A percentile compares a stretch with the other conserved stretches of the same genome.
Evolutionary conservation across 2,329 filamentous ascomycete genomes (phyloP).

Genomic region (Arthrobotrys pseudoclavata): DNA sequence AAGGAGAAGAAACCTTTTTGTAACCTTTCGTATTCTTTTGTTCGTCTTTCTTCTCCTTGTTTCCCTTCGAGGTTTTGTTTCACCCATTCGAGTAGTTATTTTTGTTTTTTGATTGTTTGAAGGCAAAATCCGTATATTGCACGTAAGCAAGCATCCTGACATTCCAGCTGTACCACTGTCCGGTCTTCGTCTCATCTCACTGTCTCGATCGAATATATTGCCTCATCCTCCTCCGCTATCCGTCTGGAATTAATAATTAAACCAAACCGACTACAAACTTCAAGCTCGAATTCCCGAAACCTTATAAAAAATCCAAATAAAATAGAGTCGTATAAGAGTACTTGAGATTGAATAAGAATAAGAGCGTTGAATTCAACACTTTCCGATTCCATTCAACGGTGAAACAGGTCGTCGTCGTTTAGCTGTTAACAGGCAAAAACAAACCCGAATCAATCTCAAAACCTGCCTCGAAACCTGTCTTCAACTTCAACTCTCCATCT

Average conservation of each 20-base stretch:
- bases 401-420: too few species aligned
- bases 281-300: constrained; percentile 8
- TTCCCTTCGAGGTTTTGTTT: not conserved
- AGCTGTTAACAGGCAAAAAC: not conserved
- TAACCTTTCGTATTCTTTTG: constrained; percentile 27
- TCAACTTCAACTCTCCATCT: not conserved
- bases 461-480: constrained; percentile 10
- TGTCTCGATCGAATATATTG: constrained; percentile 9
- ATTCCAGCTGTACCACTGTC: not conserved
- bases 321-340: not conserved
- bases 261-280: not conserved
- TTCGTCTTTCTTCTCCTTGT: not conserved
- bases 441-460: constrained; percentile 15
- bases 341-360: not conserved
- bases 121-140: constrained; percentile 18
- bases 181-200: too few species aligned
- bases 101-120: not conserved
- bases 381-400: constrained; percentile 63
- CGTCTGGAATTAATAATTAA: constrained; percentile 15
- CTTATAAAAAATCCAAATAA: not conserved
- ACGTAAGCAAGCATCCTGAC: constrained; percentile 21
- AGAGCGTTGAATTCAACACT: constrained; percentile 28
- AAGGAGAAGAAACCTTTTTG: not conserved
- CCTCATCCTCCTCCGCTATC: constrained; percentile 20
- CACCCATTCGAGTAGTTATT: too few species aligned